Evolutionary conservation across 1,284 basidiomycete species (phyloP), one percentile per base, ranked within the genome.

Genomic region (Tilletia indica): DNA sequence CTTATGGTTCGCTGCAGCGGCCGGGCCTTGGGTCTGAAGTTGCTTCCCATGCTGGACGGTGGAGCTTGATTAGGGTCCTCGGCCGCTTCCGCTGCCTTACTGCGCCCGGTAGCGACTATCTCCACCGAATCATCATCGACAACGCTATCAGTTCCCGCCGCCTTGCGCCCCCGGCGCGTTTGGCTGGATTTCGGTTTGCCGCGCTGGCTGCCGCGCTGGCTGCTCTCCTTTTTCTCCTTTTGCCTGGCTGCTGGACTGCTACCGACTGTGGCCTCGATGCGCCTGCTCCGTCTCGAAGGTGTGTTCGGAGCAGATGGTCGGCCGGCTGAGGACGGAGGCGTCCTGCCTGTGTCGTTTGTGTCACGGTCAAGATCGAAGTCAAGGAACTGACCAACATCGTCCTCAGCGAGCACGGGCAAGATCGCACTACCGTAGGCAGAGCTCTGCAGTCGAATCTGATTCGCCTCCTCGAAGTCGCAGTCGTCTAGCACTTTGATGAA

Each of bases 351-450:
- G n/a, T 54, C 51, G 21, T 54, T 8, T 25, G 16, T 6, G 21
- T 64, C 61, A 9, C n/a, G 9, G 34, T 39, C 34, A 4, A 64
- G n/a, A 34, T 64, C 61, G 34, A 64, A 64, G 12, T 64, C 61
- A 9, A 64, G 61, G 61, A 38, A 64, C 19, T 64, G 34, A 38
- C 34, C 61, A 14, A 38, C 61, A 16, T 64, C 61, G 31, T 38
- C 36, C 19, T 64, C 61, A 39, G 61, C 61, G 61, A 64, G 36
- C 36, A 64, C 19, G 16, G 61, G 61, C 4, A 64, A 39, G 36
- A 64, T 64, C 34, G 61, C 61, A 39, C 39, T 19, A 36, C 61
- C 61, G n/a, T 64, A 64, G 19, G 61, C 61, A 12, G 61, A 64
- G 61, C 61, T 64, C 61, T 64, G 9, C 16, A 16, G 9, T 3